A percentile compares a stretch with the other conserved stretches of the same genome.
Evolutionary conservation across 768 basidiomycete species (phyloP).

Genomic region (Lactifluus piperatus): DNA sequence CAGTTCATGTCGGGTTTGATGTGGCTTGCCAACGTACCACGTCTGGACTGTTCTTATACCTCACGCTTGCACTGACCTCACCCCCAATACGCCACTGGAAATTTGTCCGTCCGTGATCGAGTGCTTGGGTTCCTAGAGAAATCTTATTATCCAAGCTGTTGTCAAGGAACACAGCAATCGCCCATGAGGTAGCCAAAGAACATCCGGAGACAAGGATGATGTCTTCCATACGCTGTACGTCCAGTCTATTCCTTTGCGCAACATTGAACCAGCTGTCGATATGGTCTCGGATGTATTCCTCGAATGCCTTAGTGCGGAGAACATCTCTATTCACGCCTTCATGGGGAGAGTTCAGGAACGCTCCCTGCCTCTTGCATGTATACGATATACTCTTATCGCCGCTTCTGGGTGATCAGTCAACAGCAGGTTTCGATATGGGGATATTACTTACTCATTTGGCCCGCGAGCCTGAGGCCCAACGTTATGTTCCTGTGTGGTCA

Average conservation of each 20-base stretch:
- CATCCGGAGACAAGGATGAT: conserved; percentile 12
- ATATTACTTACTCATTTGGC: not conserved
- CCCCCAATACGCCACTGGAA: not conserved
- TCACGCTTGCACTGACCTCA: not conserved
- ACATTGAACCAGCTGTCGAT: conserved; percentile 3
- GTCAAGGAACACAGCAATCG: not conserved
- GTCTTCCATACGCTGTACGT: conserved; percentile 10
- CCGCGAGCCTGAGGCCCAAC: not conserved
- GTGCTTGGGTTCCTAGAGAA: not conserved
- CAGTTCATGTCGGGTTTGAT: not conserved
- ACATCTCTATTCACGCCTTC: not conserved
- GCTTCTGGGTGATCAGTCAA: not conserved
- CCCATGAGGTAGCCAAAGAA: conserved; percentile 4
- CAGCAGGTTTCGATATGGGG: not conserved
- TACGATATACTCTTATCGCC: not conserved
- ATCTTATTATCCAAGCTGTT: not conserved
- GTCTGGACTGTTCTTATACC: not conserved
- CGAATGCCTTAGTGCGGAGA: conserved; percentile 5
- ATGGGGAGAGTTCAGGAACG: not conserved
- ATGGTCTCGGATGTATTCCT: conserved; percentile 8
- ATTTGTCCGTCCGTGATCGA: not conserved
- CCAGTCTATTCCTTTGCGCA: not conserved
- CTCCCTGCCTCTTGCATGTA: not conserved
- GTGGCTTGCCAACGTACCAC: not conserved
- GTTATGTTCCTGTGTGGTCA: not conserved